These are phyloP conservation scores for Lyophyllum atratum DNA, from an alignment of 768 basidiomycete genomes.

Conservation along the genomic window DNA sequence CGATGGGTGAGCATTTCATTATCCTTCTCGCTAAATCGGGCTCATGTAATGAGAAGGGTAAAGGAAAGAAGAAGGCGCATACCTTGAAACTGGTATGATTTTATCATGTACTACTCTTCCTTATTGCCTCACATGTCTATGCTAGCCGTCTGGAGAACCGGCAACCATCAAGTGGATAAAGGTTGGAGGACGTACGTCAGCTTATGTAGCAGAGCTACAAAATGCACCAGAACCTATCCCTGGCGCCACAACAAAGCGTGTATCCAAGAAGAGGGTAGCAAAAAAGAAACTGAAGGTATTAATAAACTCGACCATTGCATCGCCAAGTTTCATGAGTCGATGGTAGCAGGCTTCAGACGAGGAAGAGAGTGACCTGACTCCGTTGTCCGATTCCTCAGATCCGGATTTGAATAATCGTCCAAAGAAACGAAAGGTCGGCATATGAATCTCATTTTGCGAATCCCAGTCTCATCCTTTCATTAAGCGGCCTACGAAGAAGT, in stretches of 20 bases:
- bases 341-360: conserved; percentile 8
- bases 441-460: background rate
- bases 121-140: background rate
- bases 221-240: conserved; percentile 19
- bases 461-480: background rate
- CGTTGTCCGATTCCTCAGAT: conserved; percentile 21
- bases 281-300: conserved; percentile 2
- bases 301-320: background rate
- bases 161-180: conserved; percentile 76
- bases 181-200: conserved; percentile 78
- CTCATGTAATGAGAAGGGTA: conserved; percentile 41
- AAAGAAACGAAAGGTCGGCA: background rate
- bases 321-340: background rate
- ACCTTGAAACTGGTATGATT: conserved; percentile 48
- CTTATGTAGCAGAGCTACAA: conserved; percentile 69
- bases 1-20: conserved; percentile 52
- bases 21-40: background rate
- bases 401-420: background rate
- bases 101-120: conserved; percentile 1
- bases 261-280: background rate
- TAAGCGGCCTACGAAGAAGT: background rate
- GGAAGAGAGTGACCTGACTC: conserved; percentile 21
- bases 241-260: conserved; percentile 2
- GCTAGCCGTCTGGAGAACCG: conserved; percentile 65
- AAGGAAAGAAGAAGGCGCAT: conserved; percentile 54